A percentile compares a stretch with the other conserved stretches of the same genome.
Evolutionary conservation across 192 early-diverging fungal genomes (phyloP).

Genomic region (Phycomyces blakesleeanus): DNA sequence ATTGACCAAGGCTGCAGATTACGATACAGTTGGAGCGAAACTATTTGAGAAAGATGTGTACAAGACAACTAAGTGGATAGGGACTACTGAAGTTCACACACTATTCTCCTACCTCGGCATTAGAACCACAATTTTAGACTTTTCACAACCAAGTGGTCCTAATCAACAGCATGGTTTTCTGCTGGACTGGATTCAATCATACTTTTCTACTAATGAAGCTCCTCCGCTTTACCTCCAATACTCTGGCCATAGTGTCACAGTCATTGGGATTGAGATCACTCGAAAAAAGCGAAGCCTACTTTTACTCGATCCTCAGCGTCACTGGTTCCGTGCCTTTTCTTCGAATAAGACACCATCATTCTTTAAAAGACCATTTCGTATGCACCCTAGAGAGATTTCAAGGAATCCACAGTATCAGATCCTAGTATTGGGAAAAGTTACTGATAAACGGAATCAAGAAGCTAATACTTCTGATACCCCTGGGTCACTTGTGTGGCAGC

Average conservation of each 20-base stretch:
- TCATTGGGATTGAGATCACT: slow-evolving; percentile 58
- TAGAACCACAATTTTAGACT: slow-evolving; percentile 57
- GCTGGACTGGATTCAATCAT: slow-evolving; percentile 52
- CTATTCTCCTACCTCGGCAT: slow-evolving; percentile 57
- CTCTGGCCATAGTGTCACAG: slow-evolving; percentile 63
- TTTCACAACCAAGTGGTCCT: slow-evolving; percentile 55
- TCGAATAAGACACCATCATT: not conserved
- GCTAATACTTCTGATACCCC: slow-evolving; percentile 10
- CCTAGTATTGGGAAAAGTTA: slow-evolving; percentile 28
- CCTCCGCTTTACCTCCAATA: slow-evolving; percentile 72
- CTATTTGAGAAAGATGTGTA: slow-evolving; percentile 52
- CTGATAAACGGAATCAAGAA: not conserved
- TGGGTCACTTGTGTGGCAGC: too few relatives aligned
- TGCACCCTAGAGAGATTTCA: slow-evolving; percentile 21
- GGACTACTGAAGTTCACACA: slow-evolving; percentile 64
- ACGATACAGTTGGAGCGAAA: slow-evolving; percentile 51
- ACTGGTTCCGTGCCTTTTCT: not conserved
- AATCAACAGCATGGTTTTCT: slow-evolving; percentile 51
- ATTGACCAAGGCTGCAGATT: slow-evolving; percentile 31
- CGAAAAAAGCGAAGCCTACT: slow-evolving; percentile 43
- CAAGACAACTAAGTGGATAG: slow-evolving; percentile 67
- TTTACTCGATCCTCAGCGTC: slow-evolving; percentile 55
- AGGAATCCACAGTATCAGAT: slow-evolving; percentile 34
- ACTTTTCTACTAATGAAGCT: slow-evolving; percentile 40
- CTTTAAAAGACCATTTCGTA: slow-evolving; percentile 26